Percentiles rank a stretch among this genome's conserved stretches.
Evolutionary conservation across 129 eudicot species (phyloP).

Genomic region (Tanacetum coccineum): DNA sequence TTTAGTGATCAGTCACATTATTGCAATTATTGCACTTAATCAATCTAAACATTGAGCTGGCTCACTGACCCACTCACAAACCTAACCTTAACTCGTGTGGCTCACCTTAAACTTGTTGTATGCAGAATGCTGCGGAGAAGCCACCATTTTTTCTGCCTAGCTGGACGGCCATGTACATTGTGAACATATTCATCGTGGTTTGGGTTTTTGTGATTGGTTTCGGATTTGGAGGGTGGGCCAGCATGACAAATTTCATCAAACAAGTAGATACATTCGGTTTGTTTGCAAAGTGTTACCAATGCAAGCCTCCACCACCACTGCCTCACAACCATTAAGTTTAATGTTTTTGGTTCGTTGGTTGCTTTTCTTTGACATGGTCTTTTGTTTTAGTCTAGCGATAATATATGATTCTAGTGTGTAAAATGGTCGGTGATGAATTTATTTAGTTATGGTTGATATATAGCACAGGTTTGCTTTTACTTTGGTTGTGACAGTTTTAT

Average conservation of each 20-base stretch:
- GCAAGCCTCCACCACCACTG: slow-evolving; percentile 46
- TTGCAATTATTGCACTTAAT: slow-evolving; percentile 31
- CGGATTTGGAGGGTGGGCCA: slow-evolving; percentile 87
- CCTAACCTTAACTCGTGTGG: slow-evolving; percentile 14
- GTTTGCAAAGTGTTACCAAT: slow-evolving; percentile 74
- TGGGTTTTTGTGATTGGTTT: slow-evolving; percentile 69
- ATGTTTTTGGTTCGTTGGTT: slow-evolving; percentile 26
- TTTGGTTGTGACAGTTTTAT: slow-evolving; percentile 28
- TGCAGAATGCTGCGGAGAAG: slow-evolving; percentile 81
- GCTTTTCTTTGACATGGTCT: slow-evolving; percentile 29
- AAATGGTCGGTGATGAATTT: slow-evolving; percentile 29
- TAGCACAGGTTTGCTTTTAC: slow-evolving; percentile 27
- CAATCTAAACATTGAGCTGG: slow-evolving; percentile 21
- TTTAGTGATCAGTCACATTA: slow-evolving; percentile 18
- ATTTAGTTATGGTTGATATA: slow-evolving; percentile 25
- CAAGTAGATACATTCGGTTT: slow-evolving; percentile 68
- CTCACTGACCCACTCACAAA: slow-evolving; percentile 30
- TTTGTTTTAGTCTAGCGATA: slow-evolving; percentile 29
- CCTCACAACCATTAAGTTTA: slow-evolving; percentile 35
- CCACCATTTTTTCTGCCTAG: slow-evolving; percentile 66
- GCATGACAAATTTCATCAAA: slow-evolving; percentile 65
- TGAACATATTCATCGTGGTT: slow-evolving; percentile 54
- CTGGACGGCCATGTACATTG: slow-evolving; percentile 60
- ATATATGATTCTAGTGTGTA: slow-evolving; percentile 35
- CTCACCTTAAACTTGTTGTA: slow-evolving; percentile 10